These are phyloP conservation scores for Septoria petroselini DNA, from an alignment of 2,329 filamentous ascomycete species.

Conservation along the genomic window DNA sequence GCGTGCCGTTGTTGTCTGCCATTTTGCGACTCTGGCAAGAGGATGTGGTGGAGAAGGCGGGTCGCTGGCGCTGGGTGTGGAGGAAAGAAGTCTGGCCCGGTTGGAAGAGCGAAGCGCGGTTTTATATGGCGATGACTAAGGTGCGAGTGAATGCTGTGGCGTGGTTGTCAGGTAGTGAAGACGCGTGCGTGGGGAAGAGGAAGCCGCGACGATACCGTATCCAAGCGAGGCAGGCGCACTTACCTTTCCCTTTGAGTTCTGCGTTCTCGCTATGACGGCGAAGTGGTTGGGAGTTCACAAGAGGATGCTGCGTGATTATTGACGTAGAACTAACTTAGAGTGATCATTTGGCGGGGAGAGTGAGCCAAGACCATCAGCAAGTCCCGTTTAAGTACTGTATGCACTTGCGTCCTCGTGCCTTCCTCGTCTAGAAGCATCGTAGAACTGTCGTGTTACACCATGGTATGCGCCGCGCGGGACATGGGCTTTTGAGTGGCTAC, in stretches of 20 bases:
- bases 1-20: conserved; percentile 44
- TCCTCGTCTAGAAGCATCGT: not conserved
- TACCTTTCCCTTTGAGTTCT: not conserved
- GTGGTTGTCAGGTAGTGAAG: conserved; percentile 11
- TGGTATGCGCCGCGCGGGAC: conserved; percentile 8
- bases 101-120: conserved; percentile 15
- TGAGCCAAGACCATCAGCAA: too few species aligned
- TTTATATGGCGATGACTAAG: conserved; percentile 27
- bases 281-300: too few species aligned
- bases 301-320: too few species aligned
- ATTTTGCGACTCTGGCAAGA: conserved; percentile 46
- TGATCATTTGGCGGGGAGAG: too few species aligned
- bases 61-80: conserved; percentile 6
- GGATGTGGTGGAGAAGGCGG: conserved; percentile 4
- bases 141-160: conserved; percentile 13
- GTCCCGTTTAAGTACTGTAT: too few species aligned
- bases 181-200: too few species aligned
- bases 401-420: too few species aligned
- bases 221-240: conserved; percentile 2
- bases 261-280: too few species aligned
- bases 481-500: not conserved
- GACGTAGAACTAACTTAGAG: too few species aligned
- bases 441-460: not conserved
- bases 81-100: conserved; percentile 11
- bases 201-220: not conserved